Evolutionary conservation across 2,329 filamentous ascomycete genomes (phyloP), one percentile per base, ranked within the genome.

Genomic region (Lachnellula cervina): DNA sequence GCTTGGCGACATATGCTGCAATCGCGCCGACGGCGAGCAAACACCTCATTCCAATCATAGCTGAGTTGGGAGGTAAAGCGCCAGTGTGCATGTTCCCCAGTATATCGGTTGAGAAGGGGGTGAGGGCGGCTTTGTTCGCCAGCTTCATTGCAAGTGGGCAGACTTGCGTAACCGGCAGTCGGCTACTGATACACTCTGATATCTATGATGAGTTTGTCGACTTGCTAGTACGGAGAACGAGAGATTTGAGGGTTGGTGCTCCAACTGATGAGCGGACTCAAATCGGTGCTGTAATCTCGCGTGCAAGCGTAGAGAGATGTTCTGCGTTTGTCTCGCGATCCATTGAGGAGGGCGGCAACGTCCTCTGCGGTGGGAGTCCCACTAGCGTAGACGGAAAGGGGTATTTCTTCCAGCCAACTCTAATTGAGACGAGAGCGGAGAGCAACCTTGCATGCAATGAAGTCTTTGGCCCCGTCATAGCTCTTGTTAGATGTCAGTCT

Each of bases 391-490:
- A 35, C 67, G 47, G 35, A 51, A 32, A 92, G 4, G 71, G 78
- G 42, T 94, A 93, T 76, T 97, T 94, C 76, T 96, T 87, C 74
- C 80, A 90, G 68, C 90, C 89, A 3, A 97, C 93, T 0, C 88
- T 97, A 37, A 82, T 97, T 57, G 63, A 65, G 1, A 85, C 88
- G 5, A 88, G 87, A 61, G 92, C 96, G 84, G 83, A 90, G 45
- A 96, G 96, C 91, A 79, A 83, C 59, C 80, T 97, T 64, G 85
- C 89, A 4, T 77, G 77, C 2, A 92, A 97, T 71, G 93, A 97
- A 77, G 97, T 92, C 0, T 97, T 97, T 70, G 93, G 93, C 0
- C 93, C 93, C 3, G 87, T 97, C 0, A 92, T 91, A 0, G 91
- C 88, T 0, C 73, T 97, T 21, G 96, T 96, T 76, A 79, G 83